Evolutionary conservation across 2,329 filamentous ascomycete genomes (phyloP), one percentile per base, ranked within the genome.

Genomic region (Colletotrichum horii): DNA sequence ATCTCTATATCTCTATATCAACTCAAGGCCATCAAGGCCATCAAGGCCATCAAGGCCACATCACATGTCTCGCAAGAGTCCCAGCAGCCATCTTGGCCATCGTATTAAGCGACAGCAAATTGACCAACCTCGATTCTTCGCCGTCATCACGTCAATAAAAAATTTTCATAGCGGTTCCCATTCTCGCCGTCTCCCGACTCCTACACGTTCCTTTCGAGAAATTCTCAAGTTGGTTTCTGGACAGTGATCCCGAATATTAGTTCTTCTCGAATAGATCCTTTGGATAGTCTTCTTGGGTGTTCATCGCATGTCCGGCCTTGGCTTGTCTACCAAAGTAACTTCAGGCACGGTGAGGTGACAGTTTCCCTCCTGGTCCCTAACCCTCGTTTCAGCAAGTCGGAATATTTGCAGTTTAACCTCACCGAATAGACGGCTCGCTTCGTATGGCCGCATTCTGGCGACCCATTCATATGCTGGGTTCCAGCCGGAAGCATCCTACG

Each of bases 301-400:
- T 73, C 71, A 64, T 73, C 66, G 56, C 71, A 70, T 62, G 55
- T 73, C 65, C 32, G 19, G 22, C 15, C 36, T 73, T 56, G 32
- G 11, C 30, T 26, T 62, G 30, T 61, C 65, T 62, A 24, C 66
- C 38, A 28, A 32, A 38, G 36, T 52, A 38, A 69, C 30, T 24
- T 32, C 11, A 30, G 26, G 56, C 24, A 26, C 26, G 6, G 30
- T 19, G 22, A 24, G 22, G 22, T 22, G 9, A 55, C 12, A n/a
- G 30, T 26, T 28, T 68, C 26, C 30, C 9, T 61, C 55, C 22
- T n/a, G 26, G n/a, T 28, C 22, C 36, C 32, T 22, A 28, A 43
- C 26, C 15, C 48, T 15, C 32, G 30, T 38, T 60, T 55, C 16
- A 28, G 38, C 32, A 67, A 19, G 30, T 22, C n/a, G 28, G 19